Evolutionary conservation across 1,284 basidiomycete species (phyloP), one percentile per base, ranked within the genome.

Genomic region (Boletus hoseneyae): DNA sequence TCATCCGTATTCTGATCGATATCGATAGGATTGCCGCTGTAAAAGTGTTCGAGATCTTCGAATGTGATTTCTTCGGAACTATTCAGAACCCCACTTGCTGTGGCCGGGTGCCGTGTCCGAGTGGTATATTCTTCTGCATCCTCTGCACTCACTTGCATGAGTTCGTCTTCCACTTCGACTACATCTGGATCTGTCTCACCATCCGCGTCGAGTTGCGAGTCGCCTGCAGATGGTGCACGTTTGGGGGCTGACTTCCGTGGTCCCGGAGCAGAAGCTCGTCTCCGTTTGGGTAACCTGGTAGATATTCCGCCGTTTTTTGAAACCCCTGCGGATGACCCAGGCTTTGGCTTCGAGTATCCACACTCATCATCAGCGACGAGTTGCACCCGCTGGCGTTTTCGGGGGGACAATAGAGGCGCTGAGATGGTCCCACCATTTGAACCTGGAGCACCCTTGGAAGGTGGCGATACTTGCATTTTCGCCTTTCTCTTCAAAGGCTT

Each of bases 201-300:
- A 52, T 69, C 65, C 25, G 68, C 64, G 12, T 66, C 64, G 12
- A 65, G 57, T 40, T 66, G 68, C 21, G 65, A 69, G 33, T 69
- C 60, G 12, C 61, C 62, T 18, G 32, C 43, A 38, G 67, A 66
- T 34, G 59, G 50, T 3, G 48, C 39, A n/a, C 63, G 66, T 50
- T 49, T 57, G 0, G 42, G 29, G 3, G 50, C 44, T 4, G 53
- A 39, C 42, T 53, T 68, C 9, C 52, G 51, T 13, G 49, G 59
- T 6, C 64, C 63, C 13, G 65, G 67, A 29, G 54, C 65, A 38
- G 64, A 69, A 16, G 51, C 58, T 21, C 65, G 59, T 47, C 63
- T 59, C 36, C 62, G 54, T 48, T 54, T 66, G 15, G 42, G 16
- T 25, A 38, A 12, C 48, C 16, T 49, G 25, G 37, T 12, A 30